Evolutionary conservation across 345 rosid genomes (phyloP), one percentile per base, ranked within the genome.

Genomic region (Schrenkiella parvula): DNA sequence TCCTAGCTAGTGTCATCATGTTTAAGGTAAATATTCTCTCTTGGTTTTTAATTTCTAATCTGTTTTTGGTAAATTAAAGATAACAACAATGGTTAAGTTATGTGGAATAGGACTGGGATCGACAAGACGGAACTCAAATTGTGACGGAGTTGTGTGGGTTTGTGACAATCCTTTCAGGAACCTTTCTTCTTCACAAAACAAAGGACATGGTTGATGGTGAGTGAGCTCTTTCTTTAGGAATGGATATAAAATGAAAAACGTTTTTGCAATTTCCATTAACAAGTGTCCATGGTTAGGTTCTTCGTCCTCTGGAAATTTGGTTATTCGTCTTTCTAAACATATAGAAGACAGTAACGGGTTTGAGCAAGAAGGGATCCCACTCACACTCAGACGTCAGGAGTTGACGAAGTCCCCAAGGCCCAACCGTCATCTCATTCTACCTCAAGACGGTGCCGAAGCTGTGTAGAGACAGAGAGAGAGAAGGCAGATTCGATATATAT

Each of bases 1-100:
- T 90, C 73, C 60, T 86, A 77, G 93, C 93, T 10, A 88, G 92
- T 71, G 86, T 90, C 64, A 86, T 90, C 71, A 90, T 90, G 96
- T 88, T 90, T 73, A 90, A 90, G 93, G 93, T 87, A 2, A n/a
- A 50, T 21, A 34, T 35, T 23, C 82, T 38, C 21, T 13, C 43
- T 9, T 50, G 54, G 12, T 51, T 34, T 52, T 5, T 0, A 8
- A 0, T 29, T 3, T 0, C n/a, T 55, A n/a, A 38, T 50, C 25
- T 44, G 26, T 15, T 18, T 42, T 17, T 13, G 51, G 44, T 46
- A 46, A 42, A 14, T 32, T 50, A 10, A 38, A 34, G 31, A 39
- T 60, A 38, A 17, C 50, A 14, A n/a, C 35, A 12, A 62, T 31
- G 25, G 34, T 26, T 51, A 43, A 31, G 2, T 44, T 42, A 3